Evolutionary conservation across 345 rosid genomes (phyloP), one percentile per base, ranked within the genome.

Genomic region (Arabis alpina): DNA sequence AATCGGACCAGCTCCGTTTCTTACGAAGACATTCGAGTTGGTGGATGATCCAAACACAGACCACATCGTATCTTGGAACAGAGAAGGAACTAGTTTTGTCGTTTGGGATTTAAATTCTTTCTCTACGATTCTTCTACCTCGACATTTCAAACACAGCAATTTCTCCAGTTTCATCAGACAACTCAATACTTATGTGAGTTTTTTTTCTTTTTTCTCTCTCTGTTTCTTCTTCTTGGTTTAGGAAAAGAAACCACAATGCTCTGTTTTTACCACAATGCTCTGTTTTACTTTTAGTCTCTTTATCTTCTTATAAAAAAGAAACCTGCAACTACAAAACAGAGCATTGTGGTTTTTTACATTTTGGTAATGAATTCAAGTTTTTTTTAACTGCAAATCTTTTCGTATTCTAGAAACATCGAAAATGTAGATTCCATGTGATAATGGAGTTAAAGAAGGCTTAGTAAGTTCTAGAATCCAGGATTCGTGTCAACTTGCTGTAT

Each of bases 1-100:
- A 32, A 34, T 77, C 8, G 98, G 90, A 10, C 92, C 97, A 13
- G 89, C 97, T 41, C 97, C 98, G 19, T 93, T 93, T 72, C 82
- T 93, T 36, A 78, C 84, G 14, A 91, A 93, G 80, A 86, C 97
- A 10, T 91, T 81, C 42, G 98, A 93, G 51, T 85, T 93, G 81
- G 94, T 86, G 54, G 97, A 93, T 32, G 95, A 91, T 61, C 85
- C 83, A 6, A 71, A 51, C 57, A 87, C 90, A 1, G 86, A 89
- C 64, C 78, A 77, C 55, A 79, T 91, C 60, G 85, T 93, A 45
- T 89, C 93, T 41, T 93, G 98, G 98, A 84, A 85, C 81, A 80
- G 84, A 55, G 77, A 77, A 67, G 89, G 86, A 2, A 77, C 75
- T 50, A 85, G 82, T 56, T 85, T 85, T 57, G 64, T 80, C 61